These are phyloP conservation scores for Neoarthrinium moseri DNA, from an alignment of 2,329 filamentous ascomycete species.

Conservation along the genomic window DNA sequence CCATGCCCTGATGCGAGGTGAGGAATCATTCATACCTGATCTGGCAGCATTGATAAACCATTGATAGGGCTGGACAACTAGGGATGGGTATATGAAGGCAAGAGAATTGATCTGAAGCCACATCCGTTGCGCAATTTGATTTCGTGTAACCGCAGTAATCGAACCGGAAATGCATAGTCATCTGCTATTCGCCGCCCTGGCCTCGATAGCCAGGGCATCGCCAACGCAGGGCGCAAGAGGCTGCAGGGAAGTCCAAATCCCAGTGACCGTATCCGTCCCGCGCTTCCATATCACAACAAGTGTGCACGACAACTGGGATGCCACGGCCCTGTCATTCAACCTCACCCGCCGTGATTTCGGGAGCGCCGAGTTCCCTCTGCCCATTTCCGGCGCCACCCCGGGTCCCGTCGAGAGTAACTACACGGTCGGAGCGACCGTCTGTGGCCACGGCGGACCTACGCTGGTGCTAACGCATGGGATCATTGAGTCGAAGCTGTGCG, in stretches of 20 bases:
- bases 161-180: no score
- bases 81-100: no score
- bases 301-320: constrained; percentile 27
- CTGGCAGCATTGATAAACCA: no score
- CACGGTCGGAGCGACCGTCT: constrained; percentile 24
- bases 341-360: constrained; percentile 24
- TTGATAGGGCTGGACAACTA: no score
- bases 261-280: constrained; percentile 22
- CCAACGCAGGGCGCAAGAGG: no score
- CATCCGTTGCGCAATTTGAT: no score
- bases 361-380: constrained; percentile 18
- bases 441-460: constrained; percentile 22
- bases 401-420: constrained; percentile 22
- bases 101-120: no score
- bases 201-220: no score
- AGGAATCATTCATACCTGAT: no score
- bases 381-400: constrained; percentile 19
- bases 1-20: no score
- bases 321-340: constrained; percentile 23
- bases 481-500: constrained; percentile 28
- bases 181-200: no score
- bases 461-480: constrained; percentile 27
- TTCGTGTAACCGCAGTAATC: no score
- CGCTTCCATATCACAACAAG: constrained; percentile 24
- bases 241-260: constrained; percentile 24